A percentile compares a stretch with the other conserved stretches of the same genome.
phyloP scores from a whole-genome alignment of 139 green algal species.

The Astrephomene gubernaculifera region DNA sequence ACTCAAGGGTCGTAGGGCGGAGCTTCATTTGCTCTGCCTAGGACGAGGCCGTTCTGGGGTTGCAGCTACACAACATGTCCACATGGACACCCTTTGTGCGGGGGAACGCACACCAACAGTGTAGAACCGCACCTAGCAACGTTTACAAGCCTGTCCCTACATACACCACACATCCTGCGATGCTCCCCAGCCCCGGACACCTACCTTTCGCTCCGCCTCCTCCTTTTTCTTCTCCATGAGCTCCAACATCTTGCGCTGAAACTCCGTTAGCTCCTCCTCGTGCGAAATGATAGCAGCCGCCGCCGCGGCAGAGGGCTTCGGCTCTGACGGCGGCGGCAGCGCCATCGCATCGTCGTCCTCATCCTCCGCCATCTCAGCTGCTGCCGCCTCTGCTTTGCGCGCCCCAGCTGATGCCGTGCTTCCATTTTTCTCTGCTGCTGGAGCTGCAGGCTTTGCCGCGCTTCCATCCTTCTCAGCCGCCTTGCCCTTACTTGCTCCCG shows the following conservation, averaged over 20 bases:
- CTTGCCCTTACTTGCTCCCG: background rate
- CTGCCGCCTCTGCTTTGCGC: background rate
- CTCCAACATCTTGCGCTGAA: conserved; percentile 52
- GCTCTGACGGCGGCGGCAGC: conserved; percentile 27
- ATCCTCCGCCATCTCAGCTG: background rate
- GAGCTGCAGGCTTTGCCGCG: background rate
- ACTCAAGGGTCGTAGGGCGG: too few relatives aligned
- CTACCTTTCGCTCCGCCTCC: conserved; percentile 37
- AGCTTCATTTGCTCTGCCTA: too few relatives aligned
- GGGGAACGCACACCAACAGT: too few relatives aligned
- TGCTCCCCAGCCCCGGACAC: background rate
- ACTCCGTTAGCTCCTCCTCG: conserved; percentile 43
- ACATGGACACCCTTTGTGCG: too few relatives aligned
- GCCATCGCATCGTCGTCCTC: conserved; percentile 28
- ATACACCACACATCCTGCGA: too few relatives aligned
- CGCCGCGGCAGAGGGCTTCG: background rate
- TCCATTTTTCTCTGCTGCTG: too few relatives aligned
- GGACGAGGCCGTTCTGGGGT: too few relatives aligned
- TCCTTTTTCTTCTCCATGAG: conserved; percentile 57
- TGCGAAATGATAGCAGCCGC: background rate
- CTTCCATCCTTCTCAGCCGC: background rate
- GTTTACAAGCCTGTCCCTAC: too few relatives aligned
- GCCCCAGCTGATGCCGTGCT: too few relatives aligned
- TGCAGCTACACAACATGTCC: too few relatives aligned
- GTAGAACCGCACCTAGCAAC: too few relatives aligned